Conservation (phyloP, 495 filamentous ascomycete genomes). For the Articulospora tetracladia region DNA sequence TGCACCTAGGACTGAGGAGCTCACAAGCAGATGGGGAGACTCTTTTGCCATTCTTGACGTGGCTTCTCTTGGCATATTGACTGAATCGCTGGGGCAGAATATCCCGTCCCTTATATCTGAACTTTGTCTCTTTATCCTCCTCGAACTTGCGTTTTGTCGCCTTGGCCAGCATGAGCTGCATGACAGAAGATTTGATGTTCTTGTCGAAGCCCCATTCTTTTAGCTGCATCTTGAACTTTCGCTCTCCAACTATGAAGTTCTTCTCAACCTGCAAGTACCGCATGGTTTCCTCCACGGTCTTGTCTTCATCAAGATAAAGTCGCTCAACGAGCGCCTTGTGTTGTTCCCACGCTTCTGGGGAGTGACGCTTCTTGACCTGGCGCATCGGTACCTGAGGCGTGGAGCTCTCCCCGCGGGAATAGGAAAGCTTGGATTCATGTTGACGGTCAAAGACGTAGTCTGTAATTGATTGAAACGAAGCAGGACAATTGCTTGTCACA, state of each 20-base stretch:
- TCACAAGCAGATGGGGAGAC: conserved; percentile 5
- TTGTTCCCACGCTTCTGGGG: no score
- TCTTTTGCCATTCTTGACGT: conserved; percentile 3
- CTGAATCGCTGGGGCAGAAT: not conserved
- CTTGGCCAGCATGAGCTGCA: conserved; percentile 3
- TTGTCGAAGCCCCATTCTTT: conserved; percentile 13
- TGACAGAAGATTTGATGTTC: conserved; percentile 2
- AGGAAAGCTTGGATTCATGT: not conserved
- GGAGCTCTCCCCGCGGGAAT: not conserved
- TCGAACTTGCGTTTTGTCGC: conserved; percentile 2
- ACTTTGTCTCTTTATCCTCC: conserved; percentile 5
- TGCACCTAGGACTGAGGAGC: not conserved
- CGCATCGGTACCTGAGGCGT: not conserved
- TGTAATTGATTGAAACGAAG: no score
- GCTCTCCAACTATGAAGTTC: not conserved
- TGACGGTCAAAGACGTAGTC: no score
- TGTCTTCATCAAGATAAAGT: conserved; percentile 4
- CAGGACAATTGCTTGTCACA: no score
- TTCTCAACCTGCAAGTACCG: conserved; percentile 1
- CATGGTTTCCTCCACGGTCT: conserved; percentile 5
- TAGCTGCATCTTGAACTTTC: conserved; percentile 10
- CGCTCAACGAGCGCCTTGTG: not conserved
- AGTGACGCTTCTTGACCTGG: conserved; percentile 1
- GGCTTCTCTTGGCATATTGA: conserved; percentile 2
- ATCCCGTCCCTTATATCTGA: conserved; percentile 1